These are phyloP conservation scores for Scheffersomyces illinoinensis DNA, from an alignment of 1,139 yeast genomes.

Conservation along the genomic window DNA sequence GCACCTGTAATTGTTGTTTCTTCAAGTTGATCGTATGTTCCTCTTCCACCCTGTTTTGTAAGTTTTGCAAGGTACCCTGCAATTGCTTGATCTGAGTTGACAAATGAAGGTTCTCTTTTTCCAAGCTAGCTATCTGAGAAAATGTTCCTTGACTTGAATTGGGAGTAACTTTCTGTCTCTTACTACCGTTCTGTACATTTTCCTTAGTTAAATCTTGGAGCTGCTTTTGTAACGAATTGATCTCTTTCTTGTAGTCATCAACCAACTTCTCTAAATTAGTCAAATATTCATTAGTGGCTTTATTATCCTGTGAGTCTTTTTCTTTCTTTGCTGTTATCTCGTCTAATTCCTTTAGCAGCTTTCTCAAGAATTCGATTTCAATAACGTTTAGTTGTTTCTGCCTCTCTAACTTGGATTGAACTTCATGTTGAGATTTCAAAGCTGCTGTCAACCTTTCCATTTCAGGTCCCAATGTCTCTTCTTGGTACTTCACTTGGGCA, in stretches of 20 bases:
- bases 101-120: constrained; percentile 44
- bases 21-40: constrained; percentile 27
- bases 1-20: constrained; percentile 45
- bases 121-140: constrained; percentile 21
- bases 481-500: background rate
- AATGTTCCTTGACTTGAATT: background rate
- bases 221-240: constrained; percentile 42
- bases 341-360: constrained; percentile 38
- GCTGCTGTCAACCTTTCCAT: background rate
- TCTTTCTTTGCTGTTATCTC: constrained; percentile 21
- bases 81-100: constrained; percentile 36
- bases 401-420: constrained; percentile 48
- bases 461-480: background rate
- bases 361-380: constrained; percentile 62
- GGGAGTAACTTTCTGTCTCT: constrained; percentile 22
- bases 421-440: constrained; percentile 21
- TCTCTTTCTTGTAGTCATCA: constrained; percentile 58
- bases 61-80: constrained; percentile 32
- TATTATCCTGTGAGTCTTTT: constrained; percentile 17
- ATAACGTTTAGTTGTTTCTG: constrained; percentile 56
- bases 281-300: constrained; percentile 35
- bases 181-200: constrained; percentile 23
- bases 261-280: constrained; percentile 51
- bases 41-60: constrained; percentile 30
- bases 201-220: constrained; percentile 7